Conservation (phyloP, 2,329 filamentous ascomycete genomes). For the Fusarium duplospermum region DNA sequence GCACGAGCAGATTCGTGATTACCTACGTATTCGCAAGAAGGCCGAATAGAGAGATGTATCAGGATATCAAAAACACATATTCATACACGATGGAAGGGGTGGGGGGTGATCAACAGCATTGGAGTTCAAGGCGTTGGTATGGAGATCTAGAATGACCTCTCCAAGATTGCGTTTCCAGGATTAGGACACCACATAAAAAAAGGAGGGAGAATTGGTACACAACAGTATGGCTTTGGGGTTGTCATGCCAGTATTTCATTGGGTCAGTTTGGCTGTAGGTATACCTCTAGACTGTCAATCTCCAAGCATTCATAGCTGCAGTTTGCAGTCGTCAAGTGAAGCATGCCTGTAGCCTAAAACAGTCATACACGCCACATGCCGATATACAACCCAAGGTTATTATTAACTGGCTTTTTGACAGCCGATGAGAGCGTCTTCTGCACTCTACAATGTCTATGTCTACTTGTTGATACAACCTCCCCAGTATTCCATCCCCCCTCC, state of each 20-base stretch:
- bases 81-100: neutral
- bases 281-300: neutral
- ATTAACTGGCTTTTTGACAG: neutral
- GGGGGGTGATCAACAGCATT: slow-evolving; percentile 20
- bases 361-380: neutral
- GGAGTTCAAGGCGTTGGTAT: slow-evolving; percentile 35
- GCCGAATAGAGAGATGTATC: slow-evolving; percentile 48
- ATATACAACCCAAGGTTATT: neutral
- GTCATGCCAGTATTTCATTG: neutral
- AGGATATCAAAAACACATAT: neutral
- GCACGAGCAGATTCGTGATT: slow-evolving; percentile 88
- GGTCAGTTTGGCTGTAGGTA: neutral
- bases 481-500: no score
- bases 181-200: neutral
- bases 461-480: neutral
- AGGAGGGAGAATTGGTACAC: slow-evolving; percentile 1
- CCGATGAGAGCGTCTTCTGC: neutral
- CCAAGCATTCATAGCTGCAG: neutral
- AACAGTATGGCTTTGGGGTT: neutral
- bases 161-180: neutral
- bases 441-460: neutral
- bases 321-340: neutral
- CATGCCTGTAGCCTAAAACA: neutral
- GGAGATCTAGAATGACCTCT: slow-evolving; percentile 11
- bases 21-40: slow-evolving; percentile 75